Evolutionary conservation across 306 rosid genomes (phyloP).

Genomic region (Luffa aegyptiaca): DNA sequence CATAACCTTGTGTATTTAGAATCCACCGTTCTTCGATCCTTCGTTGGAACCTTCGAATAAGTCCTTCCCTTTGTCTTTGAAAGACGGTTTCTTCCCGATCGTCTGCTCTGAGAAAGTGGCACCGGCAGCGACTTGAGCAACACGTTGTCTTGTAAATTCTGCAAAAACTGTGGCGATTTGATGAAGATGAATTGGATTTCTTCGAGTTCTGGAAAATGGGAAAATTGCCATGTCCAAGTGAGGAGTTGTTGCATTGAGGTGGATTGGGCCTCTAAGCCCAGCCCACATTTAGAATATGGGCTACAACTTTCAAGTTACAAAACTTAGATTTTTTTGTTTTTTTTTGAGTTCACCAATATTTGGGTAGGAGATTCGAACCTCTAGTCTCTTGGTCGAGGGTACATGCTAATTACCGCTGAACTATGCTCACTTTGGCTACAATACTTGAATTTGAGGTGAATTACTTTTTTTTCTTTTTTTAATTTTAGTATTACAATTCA

Average conservation of each 20-base stretch:
- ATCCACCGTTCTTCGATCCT: background rate
- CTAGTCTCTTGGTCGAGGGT: too few relatives aligned
- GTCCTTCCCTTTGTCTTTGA: background rate
- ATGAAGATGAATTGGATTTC: background rate
- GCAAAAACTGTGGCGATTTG: background rate
- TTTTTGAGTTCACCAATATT: too few relatives aligned
- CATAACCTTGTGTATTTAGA: slow-evolving; percentile 23
- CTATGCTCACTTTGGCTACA: too few relatives aligned
- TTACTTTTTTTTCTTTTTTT: too few relatives aligned
- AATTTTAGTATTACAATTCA: too few relatives aligned
- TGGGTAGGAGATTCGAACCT: too few relatives aligned
- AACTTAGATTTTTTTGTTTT: too few relatives aligned
- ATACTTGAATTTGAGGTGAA: too few relatives aligned
- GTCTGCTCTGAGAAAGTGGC: background rate
- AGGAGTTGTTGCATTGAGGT: too few relatives aligned
- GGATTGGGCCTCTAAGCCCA: background rate
- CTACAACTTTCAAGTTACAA: background rate
- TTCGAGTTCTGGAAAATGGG: too few relatives aligned
- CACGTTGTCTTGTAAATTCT: background rate
- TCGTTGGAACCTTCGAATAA: background rate
- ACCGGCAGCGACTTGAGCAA: background rate
- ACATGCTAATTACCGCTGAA: too few relatives aligned
- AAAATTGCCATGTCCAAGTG: too few relatives aligned
- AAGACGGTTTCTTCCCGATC: background rate
- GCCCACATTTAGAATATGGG: background rate